phyloP scores from a whole-genome alignment of 495 filamentous ascomycete genomes.

The Lasiosphaeria ovina region DNA sequence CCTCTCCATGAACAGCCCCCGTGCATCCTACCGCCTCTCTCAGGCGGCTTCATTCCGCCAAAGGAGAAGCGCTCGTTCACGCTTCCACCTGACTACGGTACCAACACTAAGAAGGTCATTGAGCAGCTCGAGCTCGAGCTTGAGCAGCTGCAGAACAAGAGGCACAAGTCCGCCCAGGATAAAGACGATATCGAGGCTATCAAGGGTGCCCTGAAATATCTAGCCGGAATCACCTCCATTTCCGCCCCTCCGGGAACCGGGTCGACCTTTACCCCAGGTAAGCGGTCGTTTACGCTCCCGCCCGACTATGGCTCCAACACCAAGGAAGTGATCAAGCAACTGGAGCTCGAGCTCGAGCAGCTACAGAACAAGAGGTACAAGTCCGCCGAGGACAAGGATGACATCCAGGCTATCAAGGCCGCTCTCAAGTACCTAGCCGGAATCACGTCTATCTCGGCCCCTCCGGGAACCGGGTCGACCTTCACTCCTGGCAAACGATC shows the following conservation, averaged over 20 bases:
- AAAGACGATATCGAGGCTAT: slow-evolving; percentile 22
- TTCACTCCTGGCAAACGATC: slow-evolving; percentile 31
- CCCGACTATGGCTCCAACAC: slow-evolving; percentile 21
- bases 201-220: slow-evolving; percentile 20
- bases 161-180: slow-evolving; percentile 24
- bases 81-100: slow-evolving; percentile 19
- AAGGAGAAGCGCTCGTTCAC: slow-evolving; percentile 30
- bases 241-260: slow-evolving; percentile 23
- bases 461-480: slow-evolving; percentile 24
- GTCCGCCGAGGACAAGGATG: slow-evolving; percentile 21
- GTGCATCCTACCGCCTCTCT: slow-evolving; percentile 31
- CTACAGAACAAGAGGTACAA: slow-evolving; percentile 33
- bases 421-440: slow-evolving; percentile 27
- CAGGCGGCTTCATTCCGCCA: slow-evolving; percentile 27
- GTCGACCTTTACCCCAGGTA: slow-evolving; percentile 9
- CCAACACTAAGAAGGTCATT: slow-evolving; percentile 28
- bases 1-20: slow-evolving; percentile 21
- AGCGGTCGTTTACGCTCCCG: slow-evolving; percentile 16
- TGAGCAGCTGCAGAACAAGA: slow-evolving; percentile 28
- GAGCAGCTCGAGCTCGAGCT: slow-evolving; percentile 24
- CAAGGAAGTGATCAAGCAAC: slow-evolving; percentile 26
- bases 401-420: slow-evolving; percentile 27
- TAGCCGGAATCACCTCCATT: slow-evolving; percentile 27
- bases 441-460: slow-evolving; percentile 25
- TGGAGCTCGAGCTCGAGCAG: slow-evolving; percentile 25